These are phyloP conservation scores for Tieghemostelium lacteum DNA, from an alignment of 78 protist genomes.

Conservation along the genomic window DNA sequence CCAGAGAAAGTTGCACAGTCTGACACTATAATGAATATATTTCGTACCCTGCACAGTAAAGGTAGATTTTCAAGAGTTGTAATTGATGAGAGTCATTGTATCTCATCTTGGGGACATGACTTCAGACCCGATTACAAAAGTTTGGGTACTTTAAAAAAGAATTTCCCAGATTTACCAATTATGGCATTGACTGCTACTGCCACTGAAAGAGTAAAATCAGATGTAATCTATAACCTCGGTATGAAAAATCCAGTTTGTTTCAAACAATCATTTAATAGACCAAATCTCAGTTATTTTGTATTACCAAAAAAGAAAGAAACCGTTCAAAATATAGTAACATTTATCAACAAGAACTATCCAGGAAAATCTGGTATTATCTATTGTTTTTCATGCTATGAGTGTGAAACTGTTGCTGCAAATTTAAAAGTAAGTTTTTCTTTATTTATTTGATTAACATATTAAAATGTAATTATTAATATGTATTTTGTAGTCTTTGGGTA, in stretches of 20 bases:
- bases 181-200: constrained; percentile 91
- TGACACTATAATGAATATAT: background rate
- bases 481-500: constrained; percentile 32
- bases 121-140: constrained; percentile 93
- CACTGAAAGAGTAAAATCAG: constrained; percentile 66
- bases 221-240: constrained; percentile 69
- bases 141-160: constrained; percentile 41
- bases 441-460: background rate
- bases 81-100: constrained; percentile 99
- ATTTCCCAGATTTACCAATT: constrained; percentile 67
- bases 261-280: constrained; percentile 92
- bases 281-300: constrained; percentile 86
- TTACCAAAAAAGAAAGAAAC: constrained; percentile 31
- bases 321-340: constrained; percentile 4
- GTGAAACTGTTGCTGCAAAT: constrained; percentile 83
- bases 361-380: constrained; percentile 95
- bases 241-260: constrained; percentile 54
- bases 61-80: constrained; percentile 76
- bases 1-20: constrained; percentile 85
- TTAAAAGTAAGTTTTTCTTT: constrained; percentile 27
- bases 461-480: background rate
- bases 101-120: constrained; percentile 99
- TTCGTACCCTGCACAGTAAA: background rate
- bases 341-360: constrained; percentile 17
- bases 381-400: constrained; percentile 89